These are phyloP conservation scores for Kwoniella shandongensis DNA, from an alignment of 768 basidiomycete species.

Conservation along the genomic window DNA sequence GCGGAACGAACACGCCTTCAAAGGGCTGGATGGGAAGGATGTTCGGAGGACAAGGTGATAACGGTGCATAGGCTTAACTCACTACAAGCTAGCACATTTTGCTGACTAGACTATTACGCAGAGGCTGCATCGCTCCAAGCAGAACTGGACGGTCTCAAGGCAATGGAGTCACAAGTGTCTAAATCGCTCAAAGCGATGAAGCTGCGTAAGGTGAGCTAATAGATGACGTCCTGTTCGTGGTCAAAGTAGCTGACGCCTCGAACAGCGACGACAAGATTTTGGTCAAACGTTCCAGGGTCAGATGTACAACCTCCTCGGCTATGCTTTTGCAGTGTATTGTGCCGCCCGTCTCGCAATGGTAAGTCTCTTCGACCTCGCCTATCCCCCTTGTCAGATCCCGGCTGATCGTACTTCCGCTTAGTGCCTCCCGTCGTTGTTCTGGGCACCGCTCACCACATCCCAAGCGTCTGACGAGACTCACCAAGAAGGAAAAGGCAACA, in stretches of 20 bases:
- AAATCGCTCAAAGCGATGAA: constrained; percentile 45
- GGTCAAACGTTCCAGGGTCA: constrained; percentile 43
- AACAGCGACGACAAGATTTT: constrained; percentile 45
- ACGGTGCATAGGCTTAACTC: constrained; percentile 28
- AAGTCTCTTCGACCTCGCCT: not conserved
- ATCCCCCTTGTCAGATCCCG: not conserved
- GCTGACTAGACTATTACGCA: constrained; percentile 10
- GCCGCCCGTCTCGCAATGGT: constrained; percentile 49
- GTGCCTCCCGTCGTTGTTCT: constrained; percentile 50
- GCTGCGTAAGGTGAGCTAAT: constrained; percentile 34
- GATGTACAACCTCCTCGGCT: constrained; percentile 45
- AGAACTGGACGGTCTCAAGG: constrained; percentile 44
- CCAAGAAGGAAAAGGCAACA: constrained; percentile 39
- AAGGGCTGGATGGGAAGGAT: constrained; percentile 45
- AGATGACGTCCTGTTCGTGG: not conserved
- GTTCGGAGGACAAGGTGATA: constrained; percentile 32
- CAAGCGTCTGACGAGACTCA: constrained; percentile 17
- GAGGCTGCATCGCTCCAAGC: constrained; percentile 29
- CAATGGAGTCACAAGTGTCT: constrained; percentile 45
- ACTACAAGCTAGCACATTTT: not conserved
- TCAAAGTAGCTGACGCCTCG: constrained; percentile 3
- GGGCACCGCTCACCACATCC: constrained; percentile 36
- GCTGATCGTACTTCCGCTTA: constrained; percentile 3
- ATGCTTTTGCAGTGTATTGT: constrained; percentile 50
- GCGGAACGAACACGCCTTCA: constrained; percentile 10